Evolutionary conservation across 2,329 filamentous ascomycete species (phyloP).

Genomic region (Pestalotiopsis sp.): DNA sequence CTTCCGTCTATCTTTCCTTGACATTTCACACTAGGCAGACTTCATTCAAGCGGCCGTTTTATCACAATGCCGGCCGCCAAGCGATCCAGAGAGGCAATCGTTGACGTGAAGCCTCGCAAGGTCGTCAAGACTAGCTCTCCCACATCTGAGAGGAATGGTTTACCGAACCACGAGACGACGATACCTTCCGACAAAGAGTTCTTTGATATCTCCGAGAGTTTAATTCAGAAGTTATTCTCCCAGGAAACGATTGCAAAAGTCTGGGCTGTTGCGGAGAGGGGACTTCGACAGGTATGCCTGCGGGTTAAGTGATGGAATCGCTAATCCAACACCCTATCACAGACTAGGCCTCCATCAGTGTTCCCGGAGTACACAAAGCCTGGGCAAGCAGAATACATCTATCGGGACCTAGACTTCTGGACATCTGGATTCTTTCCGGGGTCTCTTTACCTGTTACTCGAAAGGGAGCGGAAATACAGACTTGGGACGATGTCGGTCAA

Average conservation of each 20-base stretch:
- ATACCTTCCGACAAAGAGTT: not conserved
- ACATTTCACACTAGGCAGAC: not conserved
- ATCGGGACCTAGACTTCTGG: slow-evolving; percentile 43
- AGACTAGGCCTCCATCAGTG: slow-evolving; percentile 17
- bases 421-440: slow-evolving; percentile 50
- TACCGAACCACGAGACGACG: not conserved
- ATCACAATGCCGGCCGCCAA: not conserved
- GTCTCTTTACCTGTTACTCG: slow-evolving; percentile 39
- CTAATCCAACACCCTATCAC: not conserved
- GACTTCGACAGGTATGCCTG: slow-evolving; percentile 1
- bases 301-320: no score
- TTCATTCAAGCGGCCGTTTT: not conserved
- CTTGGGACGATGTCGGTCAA: slow-evolving; percentile 4
- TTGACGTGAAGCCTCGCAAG: not conserved
- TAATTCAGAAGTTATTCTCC: not conserved
- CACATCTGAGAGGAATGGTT: not conserved
- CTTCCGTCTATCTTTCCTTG: not conserved
- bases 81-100: not conserved
- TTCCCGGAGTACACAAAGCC: slow-evolving; percentile 40
- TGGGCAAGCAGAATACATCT: slow-evolving; percentile 36
- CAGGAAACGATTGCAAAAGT: not conserved
- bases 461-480: slow-evolving; percentile 30
- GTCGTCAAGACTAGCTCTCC: not conserved
- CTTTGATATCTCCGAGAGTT: not conserved
- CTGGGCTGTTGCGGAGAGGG: slow-evolving; percentile 5